Base-by-base conservation (phyloP, 2,329 filamentous ascomycete genomes). In the Cordyceps tenuipes region DNA sequence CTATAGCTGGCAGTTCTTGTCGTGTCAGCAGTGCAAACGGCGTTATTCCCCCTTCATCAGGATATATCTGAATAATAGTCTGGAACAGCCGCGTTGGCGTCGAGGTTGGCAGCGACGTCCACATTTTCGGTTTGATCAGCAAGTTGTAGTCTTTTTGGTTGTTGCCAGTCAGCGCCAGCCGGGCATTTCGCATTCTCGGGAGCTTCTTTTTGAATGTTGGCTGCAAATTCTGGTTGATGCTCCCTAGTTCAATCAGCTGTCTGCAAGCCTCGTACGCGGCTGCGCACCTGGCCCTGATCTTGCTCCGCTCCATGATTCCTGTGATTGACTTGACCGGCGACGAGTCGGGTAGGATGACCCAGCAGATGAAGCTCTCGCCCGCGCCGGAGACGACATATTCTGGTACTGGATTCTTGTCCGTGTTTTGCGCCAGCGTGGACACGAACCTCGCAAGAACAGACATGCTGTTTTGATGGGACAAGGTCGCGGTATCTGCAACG, bases 241-340 rank as follows among this genome's bases (percentile, higher is more conserved):
- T 84, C 2, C 82, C 82, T 57, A 81, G 80, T 61, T 83, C 78
- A 52, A 87, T 78, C 17, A 99, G 78, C 63, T 84, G 70, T 1
- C 91, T 70, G 68, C 92, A 97, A 55, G 88, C 84, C 67, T 91
- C 84, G 69, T 93, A 97, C 0, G 94, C 93, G 3, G 92, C 93
- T 0, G 92, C 90, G 64, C 90, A 90, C 71, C 94, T 95, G 5
- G 94, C 93, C 19, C 88, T 75, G 34, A 85, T 79, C 71, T 96
- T 97, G 61, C 81, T 89, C 8, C 77, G 70, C 59, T 87, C 83
- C 0, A 83, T 75, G 8, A 75, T 77, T 5, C 94, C 93, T 13
- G 79, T 77, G 5, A 83, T 79, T 34, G 83, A 85, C 59, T 80
- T 82, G 41, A 97, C 76, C 0, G 90, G 91, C 0, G 91, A 89